Conservation (phyloP, 768 basidiomycete genomes). For the Lenzites betulinus region DNA sequence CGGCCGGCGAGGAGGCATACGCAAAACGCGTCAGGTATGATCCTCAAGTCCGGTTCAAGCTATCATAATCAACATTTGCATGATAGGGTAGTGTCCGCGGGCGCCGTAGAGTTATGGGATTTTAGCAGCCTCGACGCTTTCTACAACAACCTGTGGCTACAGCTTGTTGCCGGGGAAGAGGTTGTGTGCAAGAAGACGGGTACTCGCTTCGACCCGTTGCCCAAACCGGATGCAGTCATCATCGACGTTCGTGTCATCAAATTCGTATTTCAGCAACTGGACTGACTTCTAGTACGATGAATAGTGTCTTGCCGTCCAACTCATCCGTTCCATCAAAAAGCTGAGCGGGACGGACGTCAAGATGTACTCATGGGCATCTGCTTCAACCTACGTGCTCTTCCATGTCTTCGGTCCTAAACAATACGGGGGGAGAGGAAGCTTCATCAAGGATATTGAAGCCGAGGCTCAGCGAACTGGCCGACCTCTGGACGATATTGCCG, state of each 20-base stretch:
- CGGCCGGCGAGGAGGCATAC: not conserved
- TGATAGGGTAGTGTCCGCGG: conserved; percentile 17
- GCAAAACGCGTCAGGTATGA: conserved; percentile 6
- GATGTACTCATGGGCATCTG: conserved; percentile 15
- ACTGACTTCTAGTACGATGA: not conserved
- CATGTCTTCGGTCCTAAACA: conserved; percentile 17
- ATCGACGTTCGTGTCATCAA: conserved; percentile 24
- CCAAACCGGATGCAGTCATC: conserved; percentile 16
- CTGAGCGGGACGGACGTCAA: conserved; percentile 17
- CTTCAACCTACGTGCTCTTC: conserved; percentile 6
- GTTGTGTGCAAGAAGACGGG: conserved; percentile 15
- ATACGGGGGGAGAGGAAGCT: conserved; percentile 14
- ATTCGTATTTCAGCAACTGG: not conserved
- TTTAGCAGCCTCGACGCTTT: not conserved
- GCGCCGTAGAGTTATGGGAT: not conserved
- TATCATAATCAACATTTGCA: too few relatives aligned
- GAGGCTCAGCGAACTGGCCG: conserved; percentile 2
- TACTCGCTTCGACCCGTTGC: not conserved
- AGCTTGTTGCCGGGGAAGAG: conserved; percentile 2
- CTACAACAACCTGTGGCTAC: conserved; percentile 14
- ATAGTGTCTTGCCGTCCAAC: conserved; percentile 5
- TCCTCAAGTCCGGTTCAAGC: not conserved
- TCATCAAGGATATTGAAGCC: conserved; percentile 11
- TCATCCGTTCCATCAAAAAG: not conserved
- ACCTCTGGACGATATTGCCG: not conserved